Percentiles rank a stretch among this genome's conserved stretches.
phyloP scores from a whole-genome alignment of 2,329 filamentous ascomycete genomes.

The Didymella arachidicola region DNA sequence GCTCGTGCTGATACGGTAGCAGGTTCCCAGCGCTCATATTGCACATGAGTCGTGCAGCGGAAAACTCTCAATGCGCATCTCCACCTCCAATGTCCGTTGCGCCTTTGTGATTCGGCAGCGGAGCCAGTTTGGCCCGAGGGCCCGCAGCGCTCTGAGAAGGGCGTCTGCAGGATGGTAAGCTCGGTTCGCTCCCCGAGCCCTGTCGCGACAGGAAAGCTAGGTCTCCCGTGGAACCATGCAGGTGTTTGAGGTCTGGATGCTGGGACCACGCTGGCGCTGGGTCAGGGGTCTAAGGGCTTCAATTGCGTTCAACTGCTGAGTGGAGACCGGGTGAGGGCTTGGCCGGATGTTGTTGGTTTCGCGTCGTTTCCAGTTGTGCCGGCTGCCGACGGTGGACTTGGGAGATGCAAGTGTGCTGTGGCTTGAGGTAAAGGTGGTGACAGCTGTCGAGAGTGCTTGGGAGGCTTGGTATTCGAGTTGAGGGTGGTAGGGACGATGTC shows the following conservation, averaged over 20 bases:
- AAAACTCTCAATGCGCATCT: not conserved
- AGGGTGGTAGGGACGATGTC: not conserved
- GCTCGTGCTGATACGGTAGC: not conserved
- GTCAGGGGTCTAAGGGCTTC: constrained; percentile 5
- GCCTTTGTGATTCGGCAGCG: not conserved
- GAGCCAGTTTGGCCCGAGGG: not conserved
- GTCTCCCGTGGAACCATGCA: constrained; percentile 8
- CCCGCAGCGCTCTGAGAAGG: not conserved
- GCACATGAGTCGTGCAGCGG: constrained; percentile 4
- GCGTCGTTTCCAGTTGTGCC: constrained; percentile 10
- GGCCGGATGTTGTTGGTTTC: constrained; percentile 15
- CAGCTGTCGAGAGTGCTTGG: constrained; percentile 16
- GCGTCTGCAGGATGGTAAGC: no score
- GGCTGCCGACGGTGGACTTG: constrained; percentile 15
- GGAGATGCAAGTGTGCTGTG: constrained; percentile 5
- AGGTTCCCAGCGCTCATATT: not conserved
- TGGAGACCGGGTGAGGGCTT: constrained; percentile 7
- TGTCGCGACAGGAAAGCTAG: constrained; percentile 1
- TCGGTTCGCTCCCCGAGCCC: not conserved
- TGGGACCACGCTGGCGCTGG: not conserved
- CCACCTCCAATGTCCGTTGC: not conserved
- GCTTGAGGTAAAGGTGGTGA: constrained; percentile 2
- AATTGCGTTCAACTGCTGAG: not conserved
- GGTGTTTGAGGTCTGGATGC: constrained; percentile 12
- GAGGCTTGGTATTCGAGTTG: constrained; percentile 5